These are phyloP conservation scores for Umbelopsis sp. DNA, from an alignment of 192 early-diverging fungal species.

Conservation along the genomic window DNA sequence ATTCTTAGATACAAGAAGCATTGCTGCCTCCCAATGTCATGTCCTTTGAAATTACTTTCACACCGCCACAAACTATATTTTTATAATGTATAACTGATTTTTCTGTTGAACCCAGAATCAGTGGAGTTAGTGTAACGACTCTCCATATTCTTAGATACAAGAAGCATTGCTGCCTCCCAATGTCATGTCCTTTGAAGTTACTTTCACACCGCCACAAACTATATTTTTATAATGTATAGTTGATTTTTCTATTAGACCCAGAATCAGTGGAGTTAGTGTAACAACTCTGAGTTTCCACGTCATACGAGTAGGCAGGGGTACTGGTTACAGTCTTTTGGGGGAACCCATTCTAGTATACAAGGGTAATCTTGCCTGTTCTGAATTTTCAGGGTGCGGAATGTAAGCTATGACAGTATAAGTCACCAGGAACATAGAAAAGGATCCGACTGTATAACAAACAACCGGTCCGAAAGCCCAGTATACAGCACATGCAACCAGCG, in stretches of 20 bases:
- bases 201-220: no score
- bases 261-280: no score
- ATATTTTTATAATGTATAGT: conserved; percentile 10
- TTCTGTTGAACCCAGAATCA: no score
- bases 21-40: neutral
- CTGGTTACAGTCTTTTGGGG: no score
- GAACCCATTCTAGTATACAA: no score
- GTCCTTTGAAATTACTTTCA: no score
- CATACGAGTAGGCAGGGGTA: no score
- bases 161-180: neutral
- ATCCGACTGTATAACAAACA: conserved; percentile 61
- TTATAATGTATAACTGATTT: conserved; percentile 7
- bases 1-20: no score
- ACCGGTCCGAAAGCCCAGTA: conserved; percentile 85
- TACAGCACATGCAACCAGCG: conserved; percentile 79
- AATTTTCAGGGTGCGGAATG: conserved; percentile 1
- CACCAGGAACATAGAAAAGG: conserved; percentile 45
- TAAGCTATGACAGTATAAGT: neutral
- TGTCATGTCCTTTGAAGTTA: neutral
- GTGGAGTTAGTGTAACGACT: no score
- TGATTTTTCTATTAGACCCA: neutral
- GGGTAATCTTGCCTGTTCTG: neutral
- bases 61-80: no score
- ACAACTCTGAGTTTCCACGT: no score
- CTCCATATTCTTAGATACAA: neutral